Evolutionary conservation across 2,329 filamentous ascomycete species (phyloP), one percentile per base, ranked within the genome.

Genomic region (Calonectria pteridis): DNA sequence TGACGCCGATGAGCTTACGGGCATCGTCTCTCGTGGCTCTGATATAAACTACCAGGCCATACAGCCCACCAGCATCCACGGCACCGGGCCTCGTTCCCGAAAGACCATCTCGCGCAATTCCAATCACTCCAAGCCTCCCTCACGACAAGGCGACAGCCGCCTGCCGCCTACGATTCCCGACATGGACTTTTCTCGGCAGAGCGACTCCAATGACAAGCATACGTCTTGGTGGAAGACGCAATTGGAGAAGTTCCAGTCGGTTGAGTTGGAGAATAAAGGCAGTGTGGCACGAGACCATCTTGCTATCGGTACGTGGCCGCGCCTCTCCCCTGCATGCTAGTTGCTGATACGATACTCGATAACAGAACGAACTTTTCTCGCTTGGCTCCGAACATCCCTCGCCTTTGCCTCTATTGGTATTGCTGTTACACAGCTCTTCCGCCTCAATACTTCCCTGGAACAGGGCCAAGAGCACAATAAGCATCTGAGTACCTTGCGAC

Each of bases 231-330:
- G 89, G 88, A 85, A 86, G 78, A 81, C 81, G 37, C 82, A 90
- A 49, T 77, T 88, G 29, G 84, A 82, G 10, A 84, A 87, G 71
- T 88, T 93, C 67, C 88, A 86, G 79, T 91, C 90, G 6, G 89
- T 97, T 66, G 94, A 96, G 86, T 84, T 97, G 73, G 94, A 97
- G 84, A 97, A 97, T 81, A 96, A 95, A 84, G 94, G 94, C 49
- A 95, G 93, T 81, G 94, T 96, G 49, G 94, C 94, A 14, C 88
- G 94, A 80, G 94, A 97, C 84, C 94, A 97, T 85, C 86, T 97
- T 69, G 94, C 94, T 28, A 85, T 97, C 63, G 94, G 94, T 96
- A 85, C 35, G 35, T 46, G 18, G 16, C 26, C 18, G 29, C 11
- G 35, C n/a, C 5, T 50, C 14, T 29, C 14, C 11, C 11, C n/a